phyloP scores from a whole-genome alignment of 164 flowering plant species.

The Aristolochia contorta region DNA sequence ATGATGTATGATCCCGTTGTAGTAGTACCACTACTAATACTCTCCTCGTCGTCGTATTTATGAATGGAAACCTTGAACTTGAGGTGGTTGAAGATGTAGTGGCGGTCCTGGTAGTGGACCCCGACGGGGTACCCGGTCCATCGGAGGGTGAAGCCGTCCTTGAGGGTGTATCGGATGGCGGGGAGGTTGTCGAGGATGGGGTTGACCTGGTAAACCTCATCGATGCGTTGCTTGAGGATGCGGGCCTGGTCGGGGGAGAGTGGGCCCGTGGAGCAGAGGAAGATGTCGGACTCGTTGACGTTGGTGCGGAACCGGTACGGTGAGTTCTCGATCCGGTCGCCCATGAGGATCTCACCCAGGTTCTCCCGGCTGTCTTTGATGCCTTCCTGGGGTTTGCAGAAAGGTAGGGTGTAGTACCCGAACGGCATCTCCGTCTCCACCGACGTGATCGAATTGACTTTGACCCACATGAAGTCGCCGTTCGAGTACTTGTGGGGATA shows the following conservation, averaged over 20 bases:
- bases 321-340: constrained; percentile 27
- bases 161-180: constrained; percentile 26
- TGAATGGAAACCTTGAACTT: constrained; percentile 32
- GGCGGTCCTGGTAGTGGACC: constrained; percentile 9
- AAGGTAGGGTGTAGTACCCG: constrained; percentile 23
- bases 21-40: too few relatives aligned
- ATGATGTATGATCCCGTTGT: too few relatives aligned
- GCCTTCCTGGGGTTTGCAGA: constrained; percentile 18
- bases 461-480: constrained; percentile 11
- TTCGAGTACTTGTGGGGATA: constrained; percentile 21
- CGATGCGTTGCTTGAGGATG: constrained; percentile 23
- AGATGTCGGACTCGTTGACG: constrained; percentile 14
- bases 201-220: constrained; percentile 39
- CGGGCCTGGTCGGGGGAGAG: constrained; percentile 19
- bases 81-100: constrained; percentile 35
- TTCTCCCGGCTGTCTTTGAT: constrained; percentile 25
- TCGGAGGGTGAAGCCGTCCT: constrained; percentile 21
- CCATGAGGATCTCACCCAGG: constrained; percentile 28
- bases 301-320: constrained; percentile 26
- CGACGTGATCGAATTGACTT: constrained; percentile 29
- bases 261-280: constrained; percentile 18
- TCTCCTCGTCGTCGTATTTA: too few relatives aligned
- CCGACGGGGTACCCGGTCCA: constrained; percentile 46
- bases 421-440: constrained; percentile 28
- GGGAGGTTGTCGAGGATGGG: constrained; percentile 40